Evolutionary conservation across 305 asterid genomes (phyloP), one percentile per base, ranked within the genome.

Genomic region (Coffea humblotiana): DNA sequence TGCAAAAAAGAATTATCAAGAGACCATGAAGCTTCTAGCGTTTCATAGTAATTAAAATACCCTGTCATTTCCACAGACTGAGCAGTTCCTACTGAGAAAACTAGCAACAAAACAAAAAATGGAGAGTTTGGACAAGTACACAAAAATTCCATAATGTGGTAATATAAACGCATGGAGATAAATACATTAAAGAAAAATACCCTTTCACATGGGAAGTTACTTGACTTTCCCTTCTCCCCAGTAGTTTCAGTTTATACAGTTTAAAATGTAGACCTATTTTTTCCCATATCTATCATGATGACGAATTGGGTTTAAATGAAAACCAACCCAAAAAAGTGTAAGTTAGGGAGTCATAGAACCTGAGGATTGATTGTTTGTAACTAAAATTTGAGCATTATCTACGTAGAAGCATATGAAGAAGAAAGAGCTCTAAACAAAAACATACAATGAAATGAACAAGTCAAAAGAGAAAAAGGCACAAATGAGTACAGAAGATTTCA

Each of bases 401-500:
- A 5, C 2, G 35, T 61, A n/a, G 32, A 25, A 61, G 67, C 18
- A 23, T 23, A 61, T 63, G n/a, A 82, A 77, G 56, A 76, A 27
- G 71, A 29, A 60, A 78, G 25, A 65, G 4, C 63, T 18, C 27
- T 68, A 72, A 81, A 70, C 49, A 65, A 66, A 67, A 61, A 32
- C 74, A 83, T 14, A 43, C 40, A 48, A 37, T 45, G 79, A 64
- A 68, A 35, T 21, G 23, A n/a, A 15, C n/a, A 78, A 48, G 54
- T 16, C 2, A 47, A 60, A 71, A 35, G 48, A 43, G 70, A 78
- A 32, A 51, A n/a, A 71, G 25, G 58, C 21, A 43, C 37, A 43
- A 11, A 18, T 21, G 40, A 49, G 8, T 51, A 52, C 6, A 73
- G 76, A 61, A 79, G 61, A 54, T 13, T 58, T 71, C 77, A 80